Percentiles rank a stretch among this genome's conserved stretches.
Evolutionary conservation across 2,329 filamentous ascomycete genomes (phyloP).

Genomic region (Colletotrichum euphorbiae): DNA sequence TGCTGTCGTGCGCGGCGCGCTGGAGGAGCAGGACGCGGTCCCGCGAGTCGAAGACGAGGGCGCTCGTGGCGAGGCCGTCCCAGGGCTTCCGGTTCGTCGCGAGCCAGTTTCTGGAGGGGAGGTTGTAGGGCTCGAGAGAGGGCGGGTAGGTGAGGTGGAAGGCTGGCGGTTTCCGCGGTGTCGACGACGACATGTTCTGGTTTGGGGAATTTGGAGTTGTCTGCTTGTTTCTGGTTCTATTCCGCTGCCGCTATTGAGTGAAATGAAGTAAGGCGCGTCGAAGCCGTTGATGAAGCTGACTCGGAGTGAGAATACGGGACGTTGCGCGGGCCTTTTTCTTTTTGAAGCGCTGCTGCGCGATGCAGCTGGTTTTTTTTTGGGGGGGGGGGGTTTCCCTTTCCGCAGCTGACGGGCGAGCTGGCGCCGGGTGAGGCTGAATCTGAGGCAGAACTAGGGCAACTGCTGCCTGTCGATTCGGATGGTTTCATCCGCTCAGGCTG

Average conservation of each 20-base stretch:
- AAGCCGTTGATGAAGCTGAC: too few species aligned
- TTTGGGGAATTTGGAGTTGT: too few species aligned
- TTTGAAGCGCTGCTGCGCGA: neutral
- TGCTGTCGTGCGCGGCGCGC: conserved; percentile 57
- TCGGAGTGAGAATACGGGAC: neutral
- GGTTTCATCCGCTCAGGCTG: neutral
- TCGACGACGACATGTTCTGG: neutral
- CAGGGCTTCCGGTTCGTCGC: conserved; percentile 26
- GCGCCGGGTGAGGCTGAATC: conserved; percentile 5
- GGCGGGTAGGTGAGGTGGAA: conserved; percentile 38
- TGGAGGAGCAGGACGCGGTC: conserved; percentile 58
- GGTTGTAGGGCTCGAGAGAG: conserved; percentile 40
- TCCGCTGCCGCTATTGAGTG: too few species aligned
- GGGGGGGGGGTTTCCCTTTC: too few species aligned
- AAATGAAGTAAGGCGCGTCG: too few species aligned
- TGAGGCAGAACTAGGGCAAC: neutral
- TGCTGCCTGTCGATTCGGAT: neutral
- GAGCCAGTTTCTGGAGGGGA: conserved; percentile 40
- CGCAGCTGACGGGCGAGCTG: neutral
- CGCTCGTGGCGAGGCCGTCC: conserved; percentile 48
- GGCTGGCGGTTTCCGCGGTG: conserved; percentile 22
- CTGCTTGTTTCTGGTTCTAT: too few species aligned
- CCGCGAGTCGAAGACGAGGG: conserved; percentile 50
- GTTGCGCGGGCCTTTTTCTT: neutral
- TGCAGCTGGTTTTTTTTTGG: neutral